These are phyloP conservation scores for Coleophoma eucalyptorum DNA, from an alignment of 2,329 filamentous ascomycete species.

Conservation along the genomic window DNA sequence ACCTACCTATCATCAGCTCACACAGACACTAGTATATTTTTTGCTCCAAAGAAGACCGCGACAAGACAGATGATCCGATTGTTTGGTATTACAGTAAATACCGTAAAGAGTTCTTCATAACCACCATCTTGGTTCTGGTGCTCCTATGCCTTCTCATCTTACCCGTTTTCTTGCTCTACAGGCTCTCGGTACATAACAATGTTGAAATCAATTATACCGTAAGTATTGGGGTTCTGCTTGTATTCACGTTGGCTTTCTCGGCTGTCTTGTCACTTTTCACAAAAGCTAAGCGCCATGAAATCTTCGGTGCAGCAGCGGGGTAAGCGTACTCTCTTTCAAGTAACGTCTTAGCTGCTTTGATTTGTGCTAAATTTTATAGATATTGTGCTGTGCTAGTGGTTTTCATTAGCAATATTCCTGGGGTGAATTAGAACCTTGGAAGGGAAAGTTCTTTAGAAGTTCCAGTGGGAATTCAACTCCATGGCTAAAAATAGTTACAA, in stretches of 20 bases:
- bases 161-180: constrained; percentile 3
- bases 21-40: background rate
- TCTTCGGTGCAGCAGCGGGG: constrained; percentile 15
- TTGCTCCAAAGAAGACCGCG: background rate
- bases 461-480: too few relatives aligned
- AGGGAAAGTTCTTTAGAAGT: too few relatives aligned
- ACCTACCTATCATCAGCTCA: too few relatives aligned
- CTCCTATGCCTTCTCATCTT: constrained; percentile 5
- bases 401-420: constrained; percentile 10
- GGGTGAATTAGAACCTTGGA: background rate
- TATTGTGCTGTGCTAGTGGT: constrained; percentile 19
- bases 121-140: background rate
- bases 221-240: constrained; percentile 9
- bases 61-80: constrained; percentile 2
- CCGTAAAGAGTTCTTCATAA: constrained; percentile 1
- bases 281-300: constrained; percentile 17
- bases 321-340: constrained; percentile 1
- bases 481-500: too few relatives aligned
- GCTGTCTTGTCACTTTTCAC: constrained; percentile 14
- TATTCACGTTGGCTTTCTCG: constrained; percentile 15
- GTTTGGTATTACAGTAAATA: constrained; percentile 5
- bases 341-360: background rate
- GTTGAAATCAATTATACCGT: background rate
- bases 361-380: constrained; percentile 5
- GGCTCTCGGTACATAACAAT: background rate